Base-by-base conservation (phyloP, 306 rosid genomes). In the Boehmeria nivea region DNA sequence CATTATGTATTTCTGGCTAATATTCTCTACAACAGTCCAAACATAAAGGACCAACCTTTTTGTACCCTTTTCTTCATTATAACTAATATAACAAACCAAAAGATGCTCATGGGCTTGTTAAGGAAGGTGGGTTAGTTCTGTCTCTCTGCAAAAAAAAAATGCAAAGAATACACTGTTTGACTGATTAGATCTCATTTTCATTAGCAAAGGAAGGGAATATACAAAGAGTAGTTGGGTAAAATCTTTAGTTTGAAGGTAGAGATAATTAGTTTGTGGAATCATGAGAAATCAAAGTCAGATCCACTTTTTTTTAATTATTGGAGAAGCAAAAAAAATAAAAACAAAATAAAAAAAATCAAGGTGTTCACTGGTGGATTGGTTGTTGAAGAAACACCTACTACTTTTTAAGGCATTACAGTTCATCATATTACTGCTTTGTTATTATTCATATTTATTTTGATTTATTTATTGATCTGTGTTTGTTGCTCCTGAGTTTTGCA, bases 371-470 rank as follows among this genome's bases (percentile, higher is more conserved):
- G 69, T 75, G 63, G 80, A 77, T 80, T 55, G 73, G 69, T 75
- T 60, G 80, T 80, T 80, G 82, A 63, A 73, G 42, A 57, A 74
- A 62, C 63, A 69, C 69, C 71, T 61, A 72, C 53, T 71, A n/a
- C 67, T 34, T 63, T 33, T 31, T 16, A 68, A 63, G 59, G 71
- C 34, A 56, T 22, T 19, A 61, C 64, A 66, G 37, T 50, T 50
- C 65, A 43, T 51, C 16, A 28, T 40, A 21, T 63, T 27, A 40
- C 34, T 57, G 16, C n/a, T n/a, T 20, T 11, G 17, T 21, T 45
- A 25, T n/a, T 39, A 54, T 64, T 57, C 46, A 27, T 51, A 22
- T 45, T 61, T 49, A 48, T 54, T n/a, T n/a, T 40, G 15, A 11
- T 11, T 11, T 33, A 5, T 33, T 5, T 5, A 33, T 5, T 4